These are phyloP conservation scores for Colletotrichum tropicicola DNA, from an alignment of 2,329 filamentous ascomycete genomes.

Conservation along the genomic window DNA sequence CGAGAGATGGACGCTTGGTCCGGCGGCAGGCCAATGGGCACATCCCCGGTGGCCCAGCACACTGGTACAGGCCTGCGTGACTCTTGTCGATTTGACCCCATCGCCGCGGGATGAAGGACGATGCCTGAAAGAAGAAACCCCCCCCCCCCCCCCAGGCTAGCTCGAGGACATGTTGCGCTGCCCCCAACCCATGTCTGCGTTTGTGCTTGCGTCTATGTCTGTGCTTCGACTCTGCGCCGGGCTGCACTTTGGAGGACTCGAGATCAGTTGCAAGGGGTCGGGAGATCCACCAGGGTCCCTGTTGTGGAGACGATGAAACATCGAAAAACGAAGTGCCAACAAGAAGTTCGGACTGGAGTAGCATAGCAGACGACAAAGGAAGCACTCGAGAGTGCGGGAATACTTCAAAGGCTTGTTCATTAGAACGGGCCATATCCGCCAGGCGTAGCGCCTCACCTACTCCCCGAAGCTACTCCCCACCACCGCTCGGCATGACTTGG, in stretches of 20 bases:
- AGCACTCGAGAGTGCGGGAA: constrained; percentile 3
- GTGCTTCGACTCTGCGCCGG: neutral
- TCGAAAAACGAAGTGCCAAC: constrained; percentile 21
- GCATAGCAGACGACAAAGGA: constrained; percentile 22
- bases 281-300: constrained; percentile 17
- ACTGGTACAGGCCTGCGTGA: constrained; percentile 13
- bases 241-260: constrained; percentile 7
- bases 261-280: constrained; percentile 23
- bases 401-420: neutral
- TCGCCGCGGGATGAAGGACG: constrained; percentile 9
- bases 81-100: constrained; percentile 11
- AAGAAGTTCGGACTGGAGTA: neutral
- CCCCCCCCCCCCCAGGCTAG: neutral
- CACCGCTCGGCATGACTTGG: constrained; percentile 15
- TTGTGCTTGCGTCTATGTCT: too few relatives aligned
- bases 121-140: constrained; percentile 22
- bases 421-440: constrained; percentile 1
- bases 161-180: neutral
- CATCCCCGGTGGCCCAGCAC: constrained; percentile 26
- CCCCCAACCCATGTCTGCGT: neutral
- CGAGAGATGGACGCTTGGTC: constrained; percentile 3
- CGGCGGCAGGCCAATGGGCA: constrained; percentile 17
- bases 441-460: constrained; percentile 14
- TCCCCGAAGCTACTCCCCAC: constrained; percentile 14
- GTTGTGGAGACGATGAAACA: constrained; percentile 26